phyloP scores from a whole-genome alignment of 208 protist genomes.

The Leishmania gerbilli region DNA sequence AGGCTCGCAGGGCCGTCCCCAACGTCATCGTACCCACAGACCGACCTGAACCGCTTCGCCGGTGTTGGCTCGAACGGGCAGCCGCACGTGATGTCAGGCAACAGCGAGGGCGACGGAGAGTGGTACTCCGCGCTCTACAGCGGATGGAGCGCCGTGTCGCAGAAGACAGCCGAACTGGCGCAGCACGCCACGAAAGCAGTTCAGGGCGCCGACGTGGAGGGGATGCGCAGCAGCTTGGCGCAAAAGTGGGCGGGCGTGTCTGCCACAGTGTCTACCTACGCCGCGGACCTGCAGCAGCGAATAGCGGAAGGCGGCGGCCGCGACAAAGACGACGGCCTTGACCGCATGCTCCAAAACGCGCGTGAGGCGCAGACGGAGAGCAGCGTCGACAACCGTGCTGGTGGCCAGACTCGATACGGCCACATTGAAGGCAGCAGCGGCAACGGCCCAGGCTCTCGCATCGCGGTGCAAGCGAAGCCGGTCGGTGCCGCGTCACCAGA shows the following conservation, averaged over 20 bases:
- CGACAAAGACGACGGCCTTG: constrained; percentile 47
- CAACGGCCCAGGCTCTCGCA: background rate
- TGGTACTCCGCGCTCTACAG: constrained; percentile 65
- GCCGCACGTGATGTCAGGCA: background rate
- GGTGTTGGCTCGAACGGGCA: constrained; percentile 51
- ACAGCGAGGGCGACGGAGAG: constrained; percentile 18
- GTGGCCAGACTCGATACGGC: constrained; percentile 17
- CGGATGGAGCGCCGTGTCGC: constrained; percentile 64
- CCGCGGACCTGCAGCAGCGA: constrained; percentile 50
- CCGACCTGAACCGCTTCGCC: constrained; percentile 51
- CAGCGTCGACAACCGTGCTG: background rate
- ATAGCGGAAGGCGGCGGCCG: constrained; percentile 24
- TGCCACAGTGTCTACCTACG: constrained; percentile 42
- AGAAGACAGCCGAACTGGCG: constrained; percentile 68
- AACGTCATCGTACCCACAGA: constrained; percentile 38
- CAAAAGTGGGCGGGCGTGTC: constrained; percentile 60
- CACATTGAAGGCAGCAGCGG: constrained; percentile 31
- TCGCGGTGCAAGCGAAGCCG: background rate
- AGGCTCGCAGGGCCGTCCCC: constrained; percentile 1
- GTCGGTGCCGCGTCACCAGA: background rate
- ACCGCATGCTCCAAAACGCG: constrained; percentile 42
- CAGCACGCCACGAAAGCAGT: constrained; percentile 60
- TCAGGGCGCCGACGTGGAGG: constrained; percentile 57
- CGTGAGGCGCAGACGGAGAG: constrained; percentile 35
- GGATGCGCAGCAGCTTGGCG: constrained; percentile 49